These are phyloP conservation scores for Angophora floribunda DNA, from an alignment of 345 rosid species.

Conservation along the genomic window DNA sequence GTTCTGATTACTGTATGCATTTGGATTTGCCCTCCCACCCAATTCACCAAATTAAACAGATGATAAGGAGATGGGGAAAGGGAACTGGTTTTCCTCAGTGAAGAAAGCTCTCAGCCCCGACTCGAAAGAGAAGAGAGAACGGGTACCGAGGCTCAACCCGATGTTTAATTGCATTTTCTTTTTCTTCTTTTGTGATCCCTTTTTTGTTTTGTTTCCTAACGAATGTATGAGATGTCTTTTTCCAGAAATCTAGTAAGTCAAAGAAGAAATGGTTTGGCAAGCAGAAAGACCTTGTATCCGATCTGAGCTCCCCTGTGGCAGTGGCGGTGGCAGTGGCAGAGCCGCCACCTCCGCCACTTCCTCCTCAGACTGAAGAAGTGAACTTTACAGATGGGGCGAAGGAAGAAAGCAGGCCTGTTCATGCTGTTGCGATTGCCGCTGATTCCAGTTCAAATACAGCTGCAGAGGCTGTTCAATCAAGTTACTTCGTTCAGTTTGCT, in stretches of 20 bases:
- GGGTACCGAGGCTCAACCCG: constrained; percentile 11
- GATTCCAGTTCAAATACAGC: constrained; percentile 13
- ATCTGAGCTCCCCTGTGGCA: constrained; percentile 13
- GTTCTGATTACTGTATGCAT: neutral
- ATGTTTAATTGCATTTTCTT: neutral
- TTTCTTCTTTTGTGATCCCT: neutral
- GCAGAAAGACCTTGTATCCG: constrained; percentile 26
- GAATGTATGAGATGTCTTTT: neutral
- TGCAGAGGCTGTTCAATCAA: constrained; percentile 25
- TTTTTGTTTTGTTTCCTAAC: neutral
- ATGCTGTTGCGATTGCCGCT: constrained; percentile 14
- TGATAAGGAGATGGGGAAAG: constrained; percentile 81
- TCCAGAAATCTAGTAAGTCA: constrained; percentile 18
- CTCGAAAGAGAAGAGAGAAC: constrained; percentile 43
- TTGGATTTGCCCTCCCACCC: neutral
- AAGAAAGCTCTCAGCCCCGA: constrained; percentile 84
- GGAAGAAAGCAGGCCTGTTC: constrained; percentile 22
- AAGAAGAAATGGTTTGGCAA: constrained; percentile 44
- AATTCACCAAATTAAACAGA: constrained; percentile 4
- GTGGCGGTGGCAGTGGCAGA: neutral
- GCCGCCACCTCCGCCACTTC: constrained; percentile 24
- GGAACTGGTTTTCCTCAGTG: constrained; percentile 84
- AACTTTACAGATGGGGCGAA: constrained; percentile 28
- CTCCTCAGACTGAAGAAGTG: constrained; percentile 31
- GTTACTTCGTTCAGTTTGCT: constrained; percentile 19